Base-by-base conservation (phyloP, 2,329 filamentous ascomycete genomes). In the Trichoderma sp. region DNA sequence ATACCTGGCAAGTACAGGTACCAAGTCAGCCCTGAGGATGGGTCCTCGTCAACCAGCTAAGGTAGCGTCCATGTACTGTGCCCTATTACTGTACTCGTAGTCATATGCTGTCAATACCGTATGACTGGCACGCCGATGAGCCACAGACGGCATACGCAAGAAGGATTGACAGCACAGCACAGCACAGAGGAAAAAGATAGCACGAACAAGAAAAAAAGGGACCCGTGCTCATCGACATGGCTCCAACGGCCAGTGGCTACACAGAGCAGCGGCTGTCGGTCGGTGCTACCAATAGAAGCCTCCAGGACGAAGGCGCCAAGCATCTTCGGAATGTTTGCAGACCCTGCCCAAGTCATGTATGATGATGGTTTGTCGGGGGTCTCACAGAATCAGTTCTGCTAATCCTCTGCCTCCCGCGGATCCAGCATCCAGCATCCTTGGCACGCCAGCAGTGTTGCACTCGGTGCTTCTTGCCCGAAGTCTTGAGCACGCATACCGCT, bases 1-100 rank as follows among this genome's bases (percentile, higher is more conserved):
- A 33, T 45, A 3, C 24, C 9, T 24, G 16, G 11, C 18, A 71
- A 63, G 68, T 71, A 71, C 68, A 35, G n/a, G 59, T 72, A 72
- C 69, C 59, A 72, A 53, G 62, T 67, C 71, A 74, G 71, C 63
- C 71, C 63, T 67, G 71, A 60, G 63, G 33, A 74, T 45, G 71
- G 63, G 41, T 67, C 71, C 71, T 27, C 50, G 6, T 9, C 35
- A 60, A 31, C 33, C 31, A 24, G n/a, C 38, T 31, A 33, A 33
- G 31, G 31, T 33, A 21, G 21, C 24, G 21, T 14, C 24, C 24
- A 66, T 21, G 50, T 29, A 24, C 31, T 59, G 45, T 50, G 45
- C 18, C 45, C 45, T 50, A 50, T 45, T 45, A 53, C 31, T 59
- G 38, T 41, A 18, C 38, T 41, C 38, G 16, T 41, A 41, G 2